Base-by-base conservation (phyloP, 495 filamentous ascomycete species). In the Schizothecium vesticola region DNA sequence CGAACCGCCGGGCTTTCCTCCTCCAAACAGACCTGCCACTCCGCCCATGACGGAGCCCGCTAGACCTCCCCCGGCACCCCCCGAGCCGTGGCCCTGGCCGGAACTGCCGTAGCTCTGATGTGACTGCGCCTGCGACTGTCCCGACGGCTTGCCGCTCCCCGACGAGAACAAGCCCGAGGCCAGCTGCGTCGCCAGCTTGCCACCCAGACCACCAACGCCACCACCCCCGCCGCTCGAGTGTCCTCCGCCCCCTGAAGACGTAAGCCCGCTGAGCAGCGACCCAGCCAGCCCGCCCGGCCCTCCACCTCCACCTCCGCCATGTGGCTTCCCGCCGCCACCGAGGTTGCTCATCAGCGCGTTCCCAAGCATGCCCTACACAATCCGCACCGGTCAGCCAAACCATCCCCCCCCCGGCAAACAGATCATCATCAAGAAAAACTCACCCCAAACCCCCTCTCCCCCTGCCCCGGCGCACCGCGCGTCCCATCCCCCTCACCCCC, bases 401-500 rank as follows among this genome's bases (percentile, higher is more conserved):
- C 2, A 31, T 11, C 56, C 12, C 33, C 23, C 22, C 60, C 19
- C 13, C 57, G 25, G 33, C 26, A 21, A 65, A 22, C 13, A n/a
- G n/a, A n/a, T n/a, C n/a, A 24, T 19, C 29, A 63, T n/a, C 13
- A 21, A 36, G 1, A 36, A 67, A 24, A 19, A 60, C 82, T 69
- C 73, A 84, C 82, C 43, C 81, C 80, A 69, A 85, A 75, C 12
- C 82, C 79, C 63, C 82, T 74, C 64, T 85, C 82, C 11, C 80
- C 75, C 13, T 68, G 72, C 22, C 78, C 79, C 61, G 75, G 75
- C 19, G 69, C 21, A 23, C 78, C 77, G 59, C 81, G 75, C 11
- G 72, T 80, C 12, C 77, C 71, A 25, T 77, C 33, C 33, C 33
- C 33, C 33, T 43, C 33, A n/a, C n/a, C n/a, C n/a, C n/a, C n/a